Evolutionary conservation across 129 eudicot species (phyloP).

Genomic region (Pittosporum tobira): DNA sequence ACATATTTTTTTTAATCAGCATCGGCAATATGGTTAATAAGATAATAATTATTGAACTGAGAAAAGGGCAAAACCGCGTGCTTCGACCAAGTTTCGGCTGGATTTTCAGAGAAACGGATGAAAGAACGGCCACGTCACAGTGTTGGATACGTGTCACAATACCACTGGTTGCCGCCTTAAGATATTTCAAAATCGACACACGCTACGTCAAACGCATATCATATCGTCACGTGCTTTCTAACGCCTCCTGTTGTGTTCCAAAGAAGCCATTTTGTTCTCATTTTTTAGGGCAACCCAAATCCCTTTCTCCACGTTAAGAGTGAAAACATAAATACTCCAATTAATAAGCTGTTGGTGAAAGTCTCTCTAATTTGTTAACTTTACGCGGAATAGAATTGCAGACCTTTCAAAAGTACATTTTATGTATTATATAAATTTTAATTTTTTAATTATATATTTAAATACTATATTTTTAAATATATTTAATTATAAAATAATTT

Average conservation of each 20-base stretch:
- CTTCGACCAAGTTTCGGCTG: slow-evolving; percentile 1
- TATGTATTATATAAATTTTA: too few relatives aligned
- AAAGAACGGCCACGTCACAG: slow-evolving; percentile 5
- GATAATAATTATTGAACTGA: not conserved
- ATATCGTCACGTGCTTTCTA: slow-evolving; percentile 11
- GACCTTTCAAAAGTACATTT: too few relatives aligned
- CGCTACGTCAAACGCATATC: not conserved
- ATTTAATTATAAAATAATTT: too few relatives aligned
- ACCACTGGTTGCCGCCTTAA: slow-evolving; percentile 2
- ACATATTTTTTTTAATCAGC: too few relatives aligned
- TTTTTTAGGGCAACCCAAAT: not conserved
- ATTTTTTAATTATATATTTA: too few relatives aligned
- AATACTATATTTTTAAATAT: too few relatives aligned
- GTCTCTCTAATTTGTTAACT: too few relatives aligned
- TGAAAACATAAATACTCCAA: not conserved
- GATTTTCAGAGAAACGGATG: not conserved
- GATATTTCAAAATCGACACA: not conserved
- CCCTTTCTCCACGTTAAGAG: not conserved
- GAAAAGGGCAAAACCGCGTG: slow-evolving; percentile 5
- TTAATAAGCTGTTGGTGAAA: too few relatives aligned
- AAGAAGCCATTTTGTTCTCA: not conserved
- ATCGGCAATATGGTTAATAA: too few relatives aligned
- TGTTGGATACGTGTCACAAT: not conserved
- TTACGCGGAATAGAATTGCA: too few relatives aligned
- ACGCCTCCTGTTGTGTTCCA: not conserved